Conservation (phyloP, 257 asterid species). For the Primulina huaijiensis region DNA sequence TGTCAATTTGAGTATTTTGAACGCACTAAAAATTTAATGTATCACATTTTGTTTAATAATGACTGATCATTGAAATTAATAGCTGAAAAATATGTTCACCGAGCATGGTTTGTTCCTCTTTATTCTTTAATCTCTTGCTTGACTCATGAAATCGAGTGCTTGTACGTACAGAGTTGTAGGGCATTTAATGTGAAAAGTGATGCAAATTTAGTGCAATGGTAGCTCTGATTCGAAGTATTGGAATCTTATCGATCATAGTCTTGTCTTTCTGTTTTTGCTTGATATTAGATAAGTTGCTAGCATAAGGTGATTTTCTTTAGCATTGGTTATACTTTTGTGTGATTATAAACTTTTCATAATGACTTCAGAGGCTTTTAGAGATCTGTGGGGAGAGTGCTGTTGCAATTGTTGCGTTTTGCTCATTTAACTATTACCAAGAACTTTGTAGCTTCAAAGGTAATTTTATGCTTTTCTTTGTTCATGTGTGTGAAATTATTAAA, state of each 20-base stretch:
- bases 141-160: conserved; percentile 1
- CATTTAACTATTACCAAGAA: too few relatives aligned
- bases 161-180: not conserved
- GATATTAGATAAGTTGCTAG: not conserved
- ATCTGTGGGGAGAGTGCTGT: not conserved
- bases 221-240: not conserved
- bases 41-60: conserved; percentile 26
- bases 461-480: not conserved
- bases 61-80: not conserved
- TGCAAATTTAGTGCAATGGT: not conserved
- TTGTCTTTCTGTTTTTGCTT: not conserved
- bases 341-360: not conserved
- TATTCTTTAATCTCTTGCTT: not conserved
- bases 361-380: not conserved
- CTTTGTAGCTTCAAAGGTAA: not conserved
- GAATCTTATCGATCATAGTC: too few relatives aligned
- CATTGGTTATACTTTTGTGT: not conserved
- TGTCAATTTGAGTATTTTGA: conserved; percentile 18
- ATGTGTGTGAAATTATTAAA: too few relatives aligned
- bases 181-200: not conserved
- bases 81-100: not conserved
- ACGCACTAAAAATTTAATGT: conserved; percentile 21
- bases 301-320: not conserved
- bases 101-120: not conserved
- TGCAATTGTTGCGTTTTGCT: too few relatives aligned